Evolutionary conservation across 1,284 basidiomycete species (phyloP), one percentile per base, ranked within the genome.

Genomic region (Sporisorium iseilematis-ciliati): DNA sequence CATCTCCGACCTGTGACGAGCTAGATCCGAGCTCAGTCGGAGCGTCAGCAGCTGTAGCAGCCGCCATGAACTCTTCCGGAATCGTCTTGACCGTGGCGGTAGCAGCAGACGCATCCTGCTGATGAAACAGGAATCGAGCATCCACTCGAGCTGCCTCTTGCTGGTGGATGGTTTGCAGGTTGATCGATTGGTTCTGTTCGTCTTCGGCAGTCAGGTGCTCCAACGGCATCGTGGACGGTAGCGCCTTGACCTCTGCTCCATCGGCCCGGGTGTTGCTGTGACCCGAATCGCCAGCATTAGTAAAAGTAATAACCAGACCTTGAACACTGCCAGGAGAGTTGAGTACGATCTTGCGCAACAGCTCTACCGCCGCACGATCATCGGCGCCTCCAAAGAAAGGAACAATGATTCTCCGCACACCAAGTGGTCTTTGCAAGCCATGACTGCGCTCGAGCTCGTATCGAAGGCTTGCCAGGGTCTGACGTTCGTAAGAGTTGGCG

Each of bases 351-450:
- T 46, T 56, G 3, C 60, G 51, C 41, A 67, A 35, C 12, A 79
- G 33, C 33, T 75, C 71, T 11, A 79, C 75, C 4, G 74, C 74
- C 4, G 67, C 67, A 4, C 75, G 56, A 52, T 79, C 77, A 49
- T 79, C 77, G 11, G 64, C 58, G 6, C 77, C 77, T 38, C 77
- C 77, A 18, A 69, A 79, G 33, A 79, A 79, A 10, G 74, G 77
- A 7, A 77, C 71, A 5, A 77, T 25, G 52, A 79, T 65, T 5
- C 72, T 51, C 20, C 70, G 46, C 16, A 45, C 43, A 3, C 70
- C 60, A 7, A 8, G 38, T 2, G 53, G 43, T 25, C 70, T 63
- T 20, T 50, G 52, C 53, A 73, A 35, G 7, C 64, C 57, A 16
- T 63, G 49, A n/a, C 35, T 48, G 16, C 33, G 41, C 53, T 72